Base-by-base conservation (phyloP, 495 filamentous ascomycete species). In the Echria macrotheca region DNA sequence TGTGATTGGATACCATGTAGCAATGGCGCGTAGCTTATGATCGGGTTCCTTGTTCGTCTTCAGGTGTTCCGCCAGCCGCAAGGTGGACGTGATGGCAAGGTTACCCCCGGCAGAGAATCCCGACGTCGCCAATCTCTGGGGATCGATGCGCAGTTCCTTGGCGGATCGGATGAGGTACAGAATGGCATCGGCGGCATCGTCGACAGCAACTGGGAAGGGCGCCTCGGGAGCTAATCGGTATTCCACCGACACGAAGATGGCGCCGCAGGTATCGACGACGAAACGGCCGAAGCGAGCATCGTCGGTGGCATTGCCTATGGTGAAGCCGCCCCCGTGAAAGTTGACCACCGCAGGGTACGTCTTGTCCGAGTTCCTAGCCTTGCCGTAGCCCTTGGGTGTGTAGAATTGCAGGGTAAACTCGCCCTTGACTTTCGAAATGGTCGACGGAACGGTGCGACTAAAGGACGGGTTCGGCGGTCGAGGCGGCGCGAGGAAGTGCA, bases 101-200 rank as follows among this genome's bases (percentile, higher is more conserved):
- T 96, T 97, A 10, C 82, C 91, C 2, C 91, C 91, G 1, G 88
- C 87, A 0, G 84, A 89, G 67, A 97, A 97, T 12, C 91, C 91
- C 4, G 79, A 87, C 8, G 91, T 68, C 2, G 82, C 86, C 12
- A 96, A 79, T 38, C 59, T 60, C 28, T 52, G 50, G 9, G 62
- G 60, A 29, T 75, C 66, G 19, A 75, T 57, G 35, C 63, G 57
- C 4, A 72, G 58, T 15, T 84, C 78, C 1, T 64, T 61, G 0
- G 83, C 79, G 55, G 85, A 70, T 0, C 67, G 61, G 17, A 82
- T 76, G 0, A 91, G 65, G 56, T 84, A 85, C 5, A 87, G 66
- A 1, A 89, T 49, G 0, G 84, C 83, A 35, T 85, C 84, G 5
- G 81, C 82, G 2, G 83, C 80, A 55, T 95, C 89, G 38, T 91